Evolutionary conservation across 257 asterid species (phyloP), one percentile per base, ranked within the genome.

Genomic region (Lycium barbarum): DNA sequence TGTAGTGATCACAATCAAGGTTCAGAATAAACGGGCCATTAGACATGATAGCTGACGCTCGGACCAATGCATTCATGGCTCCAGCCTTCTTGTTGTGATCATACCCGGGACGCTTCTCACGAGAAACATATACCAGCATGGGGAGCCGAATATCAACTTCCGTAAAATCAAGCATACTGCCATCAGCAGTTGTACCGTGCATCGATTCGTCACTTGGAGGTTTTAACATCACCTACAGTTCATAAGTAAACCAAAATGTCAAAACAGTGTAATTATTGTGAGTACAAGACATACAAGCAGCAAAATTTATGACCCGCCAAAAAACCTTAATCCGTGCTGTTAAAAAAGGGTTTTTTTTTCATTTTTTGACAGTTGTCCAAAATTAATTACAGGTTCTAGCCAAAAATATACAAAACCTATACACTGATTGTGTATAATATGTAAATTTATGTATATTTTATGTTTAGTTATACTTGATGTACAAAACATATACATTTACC

Each of bases 61-160:
- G 92, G 85, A 95, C 98, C 87, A 95, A 83, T 2, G 97, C 97
- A 81, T 95, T 95, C 98, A 95, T 93, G 36, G 98, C 98, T 20
- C 98, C 98, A 17, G 98, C 98, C 90, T 95, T 95, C 88, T 95
- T 95, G 86, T 95, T 95, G 91, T 95, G 98, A 88, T 95, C 98
- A 79, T 95, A 95, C 0, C 97, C 97, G 0, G 98, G 97, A 15
- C 98, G 94, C 81, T 95, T 95, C 85, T 95, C 97, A 43, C 97
- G 97, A 43, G 98, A 95, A 51, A 93, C 97, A 38, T 95, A 95
- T 80, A 95, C 98, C 49, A 95, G 91, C 93, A 95, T 51, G 36
- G 98, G 98, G 68, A 95, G 94, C 54, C 98, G 95, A 84, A 95
- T 95, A 89, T 95, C 98, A 0, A 93, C 91, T 71, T 95, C 98